phyloP scores from a whole-genome alignment of 345 rosid genomes.

The Citrus sp. region DNA sequence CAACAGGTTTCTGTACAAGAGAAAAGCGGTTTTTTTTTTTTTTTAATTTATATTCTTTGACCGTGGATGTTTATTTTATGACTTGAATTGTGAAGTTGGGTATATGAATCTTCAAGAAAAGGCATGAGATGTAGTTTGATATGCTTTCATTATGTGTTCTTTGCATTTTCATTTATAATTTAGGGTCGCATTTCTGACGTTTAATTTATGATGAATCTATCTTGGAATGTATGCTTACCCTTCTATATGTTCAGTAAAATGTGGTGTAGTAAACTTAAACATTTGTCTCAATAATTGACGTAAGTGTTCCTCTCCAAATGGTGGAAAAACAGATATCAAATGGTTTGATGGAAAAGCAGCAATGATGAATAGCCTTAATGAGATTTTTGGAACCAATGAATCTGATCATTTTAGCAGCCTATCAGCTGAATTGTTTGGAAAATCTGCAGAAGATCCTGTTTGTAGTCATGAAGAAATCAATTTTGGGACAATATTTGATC shows the following conservation, averaged over 20 bases:
- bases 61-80: background rate
- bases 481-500: slow-evolving; percentile 13
- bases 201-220: background rate
- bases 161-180: background rate
- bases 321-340: background rate
- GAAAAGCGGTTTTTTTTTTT: background rate
- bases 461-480: slow-evolving; percentile 11
- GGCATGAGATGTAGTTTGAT: background rate
- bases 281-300: background rate
- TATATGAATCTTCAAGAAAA: background rate
- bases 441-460: slow-evolving; percentile 3
- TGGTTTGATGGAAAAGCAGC: slow-evolving; percentile 3
- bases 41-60: background rate
- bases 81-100: background rate
- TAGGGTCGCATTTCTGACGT: background rate
- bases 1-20: background rate
- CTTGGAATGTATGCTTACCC: background rate
- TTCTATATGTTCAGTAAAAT: background rate
- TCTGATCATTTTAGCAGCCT: slow-evolving; percentile 8
- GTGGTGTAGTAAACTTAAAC: background rate
- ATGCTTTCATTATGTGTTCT: background rate
- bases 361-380: slow-evolving; percentile 13
- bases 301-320: background rate
- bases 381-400: slow-evolving; percentile 13
- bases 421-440: background rate